Base-by-base conservation (phyloP, 306 rosid genomes). In the Datisca glomerata region DNA sequence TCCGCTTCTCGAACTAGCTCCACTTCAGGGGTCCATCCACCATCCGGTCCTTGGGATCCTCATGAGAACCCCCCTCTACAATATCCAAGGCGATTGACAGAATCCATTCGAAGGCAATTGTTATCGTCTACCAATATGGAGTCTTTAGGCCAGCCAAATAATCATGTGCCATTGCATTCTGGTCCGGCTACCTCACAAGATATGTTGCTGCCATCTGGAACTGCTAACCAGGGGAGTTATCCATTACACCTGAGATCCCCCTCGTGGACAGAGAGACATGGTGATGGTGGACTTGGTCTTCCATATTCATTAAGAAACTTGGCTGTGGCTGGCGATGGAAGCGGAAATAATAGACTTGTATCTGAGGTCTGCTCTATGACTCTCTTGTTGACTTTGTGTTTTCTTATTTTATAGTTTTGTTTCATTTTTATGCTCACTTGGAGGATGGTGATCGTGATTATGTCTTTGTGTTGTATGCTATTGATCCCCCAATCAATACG, bases 301-400 rank as follows among this genome's bases (percentile, higher is more conserved):
- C 96, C 85, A 16, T 67, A 80, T 68, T 71, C 95, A 4, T 65
- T 91, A 14, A 79, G 91, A 42, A 13, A 79, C 12, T 67, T 79
- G 67, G 86, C 92, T 47, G 57, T 65, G 40, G 66, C 61, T 0
- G 56, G 81, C 49, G 98, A 85, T 60, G 94, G 96, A 59, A 81
- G 67, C 47, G 94, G 93, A 65, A 78, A 60, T 49, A 67, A 66
- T 64, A 73, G 98, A 65, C 78, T 80, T 50, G 86, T 80, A 41
- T 91, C 98, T 15, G 98, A 85, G 98, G 98, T 91, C 6, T 48
- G 81, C 57, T 48, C 48, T 60, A n/a, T 5, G 28, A 18, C 50
- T 56, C 8, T 45, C 21, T 45, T 11, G 31, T 51, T 38, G 18
- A 6, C 34, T 27, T 38, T 39, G 23, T 50, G 38, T 53, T 54